phyloP scores from a whole-genome alignment of 441 rosid genomes.

The Rhodomyrtus psidioides region DNA sequence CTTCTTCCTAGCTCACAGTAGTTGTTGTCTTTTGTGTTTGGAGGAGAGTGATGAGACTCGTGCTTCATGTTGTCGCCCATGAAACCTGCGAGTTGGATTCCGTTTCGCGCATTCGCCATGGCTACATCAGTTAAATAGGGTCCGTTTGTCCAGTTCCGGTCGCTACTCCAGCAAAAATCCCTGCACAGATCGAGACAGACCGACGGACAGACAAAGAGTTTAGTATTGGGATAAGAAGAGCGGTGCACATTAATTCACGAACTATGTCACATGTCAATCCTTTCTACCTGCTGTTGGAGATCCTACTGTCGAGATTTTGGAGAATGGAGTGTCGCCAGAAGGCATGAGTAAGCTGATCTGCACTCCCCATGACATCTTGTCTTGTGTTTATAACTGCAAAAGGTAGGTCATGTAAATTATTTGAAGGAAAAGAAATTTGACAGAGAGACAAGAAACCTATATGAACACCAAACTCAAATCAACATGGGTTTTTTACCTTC shows the following conservation, averaged over 20 bases:
- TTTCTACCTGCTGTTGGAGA: constrained; percentile 17
- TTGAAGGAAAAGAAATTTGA: not conserved
- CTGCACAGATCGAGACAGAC: not conserved
- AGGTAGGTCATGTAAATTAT: not conserved
- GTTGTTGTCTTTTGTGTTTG: not conserved
- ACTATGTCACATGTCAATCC: not conserved
- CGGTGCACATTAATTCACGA: not conserved
- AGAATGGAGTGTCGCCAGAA: constrained; percentile 15
- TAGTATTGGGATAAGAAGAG: not conserved
- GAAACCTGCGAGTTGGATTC: not conserved
- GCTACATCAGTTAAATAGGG: constrained; percentile 2
- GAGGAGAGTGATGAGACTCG: not conserved
- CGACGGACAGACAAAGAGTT: not conserved
- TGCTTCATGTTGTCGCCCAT: constrained; percentile 6
- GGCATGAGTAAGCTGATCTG: constrained; percentile 5
- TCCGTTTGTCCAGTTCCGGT: constrained; percentile 8
- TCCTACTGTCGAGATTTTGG: constrained; percentile 3
- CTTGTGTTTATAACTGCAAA: constrained; percentile 10
- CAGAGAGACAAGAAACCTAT: not conserved
- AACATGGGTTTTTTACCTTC: constrained; percentile 12
- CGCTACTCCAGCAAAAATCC: not conserved
- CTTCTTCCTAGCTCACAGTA: not conserved
- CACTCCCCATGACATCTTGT: constrained; percentile 3
- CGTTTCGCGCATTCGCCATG: not conserved
- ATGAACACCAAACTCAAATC: not conserved